These are phyloP conservation scores for Malus hybrid DNA, from an alignment of 331 rosid genomes.

Conservation along the genomic window DNA sequence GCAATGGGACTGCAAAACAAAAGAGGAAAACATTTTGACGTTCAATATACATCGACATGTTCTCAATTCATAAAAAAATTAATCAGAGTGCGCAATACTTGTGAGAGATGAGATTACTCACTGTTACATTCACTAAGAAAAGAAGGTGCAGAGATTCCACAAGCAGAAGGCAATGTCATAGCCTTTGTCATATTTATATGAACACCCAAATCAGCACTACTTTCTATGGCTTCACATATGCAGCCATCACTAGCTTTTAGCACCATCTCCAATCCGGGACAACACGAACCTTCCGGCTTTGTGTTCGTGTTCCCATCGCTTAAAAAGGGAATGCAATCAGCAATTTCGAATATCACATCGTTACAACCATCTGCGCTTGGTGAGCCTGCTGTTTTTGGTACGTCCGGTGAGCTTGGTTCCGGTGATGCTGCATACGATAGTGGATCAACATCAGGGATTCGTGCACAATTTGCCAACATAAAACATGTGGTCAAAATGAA, in stretches of 20 bases:
- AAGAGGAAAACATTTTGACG: background rate
- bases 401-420: background rate
- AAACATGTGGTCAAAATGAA: background rate
- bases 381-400: background rate
- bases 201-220: background rate
- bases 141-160: background rate
- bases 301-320: background rate
- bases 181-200: constrained; percentile 6
- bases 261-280: constrained; percentile 4
- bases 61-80: background rate
- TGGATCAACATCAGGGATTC: background rate
- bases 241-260: background rate
- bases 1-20: background rate
- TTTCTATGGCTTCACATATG: constrained; percentile 8
- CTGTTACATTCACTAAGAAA: background rate
- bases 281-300: constrained; percentile 4
- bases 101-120: background rate
- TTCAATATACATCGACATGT: background rate
- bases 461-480: background rate
- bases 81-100: background rate
- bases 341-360: background rate
- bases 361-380: background rate
- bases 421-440: background rate
- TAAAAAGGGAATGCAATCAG: constrained; percentile 15
- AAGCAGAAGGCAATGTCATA: constrained; percentile 1